Evolutionary conservation across 176 grass and related monocot species (phyloP).

Genomic region (Panicum miliaceum): DNA sequence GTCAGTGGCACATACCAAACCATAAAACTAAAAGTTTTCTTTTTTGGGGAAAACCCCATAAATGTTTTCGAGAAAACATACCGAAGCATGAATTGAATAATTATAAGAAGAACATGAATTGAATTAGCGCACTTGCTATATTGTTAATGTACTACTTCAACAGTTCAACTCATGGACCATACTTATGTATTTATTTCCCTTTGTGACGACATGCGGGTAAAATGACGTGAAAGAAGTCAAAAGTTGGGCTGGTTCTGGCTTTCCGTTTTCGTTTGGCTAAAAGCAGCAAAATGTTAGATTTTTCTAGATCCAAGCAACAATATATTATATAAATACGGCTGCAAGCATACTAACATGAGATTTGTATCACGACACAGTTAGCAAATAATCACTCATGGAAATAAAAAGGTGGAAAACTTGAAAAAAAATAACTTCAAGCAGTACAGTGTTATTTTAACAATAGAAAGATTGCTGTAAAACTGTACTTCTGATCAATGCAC

Average conservation of each 20-base stretch:
- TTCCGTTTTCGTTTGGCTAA: background rate
- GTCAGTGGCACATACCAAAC: constrained; percentile 20
- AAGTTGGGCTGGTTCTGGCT: background rate
- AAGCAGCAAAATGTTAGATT: background rate
- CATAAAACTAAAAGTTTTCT: background rate
- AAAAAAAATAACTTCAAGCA: background rate
- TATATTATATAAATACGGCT: background rate
- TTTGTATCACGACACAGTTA: background rate
- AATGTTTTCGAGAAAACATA: background rate
- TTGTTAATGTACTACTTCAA: background rate
- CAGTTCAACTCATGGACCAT: background rate
- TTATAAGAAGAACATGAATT: background rate
- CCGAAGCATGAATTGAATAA: background rate
- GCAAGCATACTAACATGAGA: background rate
- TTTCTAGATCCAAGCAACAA: background rate
- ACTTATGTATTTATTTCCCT: background rate
- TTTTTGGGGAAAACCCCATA: background rate
- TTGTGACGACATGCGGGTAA: background rate
- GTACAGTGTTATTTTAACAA: background rate
- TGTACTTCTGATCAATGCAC: background rate
- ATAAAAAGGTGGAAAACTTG: background rate
- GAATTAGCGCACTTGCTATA: background rate
- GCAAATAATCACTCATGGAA: background rate
- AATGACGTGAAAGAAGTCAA: background rate
- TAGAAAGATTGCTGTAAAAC: too few species aligned